Conservation (phyloP, 257 asterid genomes). For the Nemophila menziesii region DNA sequence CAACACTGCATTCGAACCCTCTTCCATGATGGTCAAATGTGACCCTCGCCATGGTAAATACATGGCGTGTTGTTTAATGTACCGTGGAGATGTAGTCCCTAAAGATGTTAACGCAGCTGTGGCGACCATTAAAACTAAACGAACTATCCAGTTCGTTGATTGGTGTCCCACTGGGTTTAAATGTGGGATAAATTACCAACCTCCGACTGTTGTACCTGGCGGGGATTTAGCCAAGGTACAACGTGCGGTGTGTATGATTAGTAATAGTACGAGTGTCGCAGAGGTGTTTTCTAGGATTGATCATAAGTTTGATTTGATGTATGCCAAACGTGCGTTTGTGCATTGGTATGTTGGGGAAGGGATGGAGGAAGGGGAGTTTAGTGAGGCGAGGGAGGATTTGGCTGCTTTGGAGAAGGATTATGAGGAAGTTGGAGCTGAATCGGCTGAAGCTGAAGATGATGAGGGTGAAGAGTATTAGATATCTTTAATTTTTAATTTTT, state of each 20-base stretch:
- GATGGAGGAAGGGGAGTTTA: slow-evolving; percentile 96
- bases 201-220: slow-evolving; percentile 93
- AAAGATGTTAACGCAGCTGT: slow-evolving; percentile 96
- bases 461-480: slow-evolving; percentile 48
- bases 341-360: slow-evolving; percentile 99
- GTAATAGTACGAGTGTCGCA: slow-evolving; percentile 93
- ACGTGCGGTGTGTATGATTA: slow-evolving; percentile 96
- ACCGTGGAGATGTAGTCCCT: slow-evolving; percentile 93
- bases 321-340: slow-evolving; percentile 83
- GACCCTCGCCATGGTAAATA: slow-evolving; percentile 93
- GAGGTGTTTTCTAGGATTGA: slow-evolving; percentile 95
- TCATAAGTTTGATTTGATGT: slow-evolving; percentile 86
- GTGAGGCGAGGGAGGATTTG: slow-evolving; percentile 94
- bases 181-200: slow-evolving; percentile 95
- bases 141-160: slow-evolving; percentile 90
- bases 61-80: slow-evolving; percentile 98
- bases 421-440: slow-evolving; percentile 88
- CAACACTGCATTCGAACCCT: slow-evolving; percentile 93
- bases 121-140: slow-evolving; percentile 91
- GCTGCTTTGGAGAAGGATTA: slow-evolving; percentile 97
- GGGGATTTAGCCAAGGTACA: slow-evolving; percentile 93
- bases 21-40: slow-evolving; percentile 95
- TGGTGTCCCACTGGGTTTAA: slow-evolving; percentile 99
- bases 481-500: not conserved
- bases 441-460: slow-evolving; percentile 87